Evolutionary conservation across 1,284 basidiomycete genomes (phyloP).

Genomic region (Ustilago loliicola): DNA sequence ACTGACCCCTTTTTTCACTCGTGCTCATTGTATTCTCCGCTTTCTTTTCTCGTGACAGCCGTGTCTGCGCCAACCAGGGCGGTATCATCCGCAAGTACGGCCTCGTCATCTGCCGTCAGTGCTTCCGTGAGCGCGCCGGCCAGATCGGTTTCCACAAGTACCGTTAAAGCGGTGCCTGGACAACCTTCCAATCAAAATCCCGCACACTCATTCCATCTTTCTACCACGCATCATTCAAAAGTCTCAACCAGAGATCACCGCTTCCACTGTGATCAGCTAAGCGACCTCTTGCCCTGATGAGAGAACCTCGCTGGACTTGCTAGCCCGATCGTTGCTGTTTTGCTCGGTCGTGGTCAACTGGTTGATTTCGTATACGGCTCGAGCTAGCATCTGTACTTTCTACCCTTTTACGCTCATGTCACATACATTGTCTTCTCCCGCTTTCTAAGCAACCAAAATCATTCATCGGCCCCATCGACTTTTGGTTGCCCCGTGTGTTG

Average conservation of each 20-base stretch:
- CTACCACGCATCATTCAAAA: constrained; percentile 42
- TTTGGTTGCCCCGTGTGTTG: not conserved
- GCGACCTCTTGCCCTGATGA: constrained; percentile 24
- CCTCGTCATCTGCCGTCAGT: constrained; percentile 70
- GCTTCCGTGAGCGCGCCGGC: constrained; percentile 70
- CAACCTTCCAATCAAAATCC: not conserved
- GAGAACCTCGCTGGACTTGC: constrained; percentile 9
- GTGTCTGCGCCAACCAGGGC: constrained; percentile 69
- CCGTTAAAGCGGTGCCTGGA: constrained; percentile 33
- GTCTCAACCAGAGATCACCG: constrained; percentile 29
- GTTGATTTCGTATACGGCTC: constrained; percentile 37
- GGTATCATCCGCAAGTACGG: constrained; percentile 71
- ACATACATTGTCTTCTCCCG: constrained; percentile 34
- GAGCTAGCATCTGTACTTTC: constrained; percentile 25
- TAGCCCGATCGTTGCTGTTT: constrained; percentile 11
- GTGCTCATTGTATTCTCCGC: not conserved
- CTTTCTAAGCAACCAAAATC: constrained; percentile 40
- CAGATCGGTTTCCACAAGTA: constrained; percentile 69
- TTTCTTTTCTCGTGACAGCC: constrained; percentile 48
- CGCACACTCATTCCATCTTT: constrained; percentile 4
- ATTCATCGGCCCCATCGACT: constrained; percentile 22
- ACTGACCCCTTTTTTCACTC: constrained; percentile 16
- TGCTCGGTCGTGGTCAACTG: constrained; percentile 15
- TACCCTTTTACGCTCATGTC: constrained; percentile 31
- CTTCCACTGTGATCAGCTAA: constrained; percentile 20